These are phyloP conservation scores for Limonium bicolor DNA, from an alignment of 148 eudicot species.

Conservation along the genomic window DNA sequence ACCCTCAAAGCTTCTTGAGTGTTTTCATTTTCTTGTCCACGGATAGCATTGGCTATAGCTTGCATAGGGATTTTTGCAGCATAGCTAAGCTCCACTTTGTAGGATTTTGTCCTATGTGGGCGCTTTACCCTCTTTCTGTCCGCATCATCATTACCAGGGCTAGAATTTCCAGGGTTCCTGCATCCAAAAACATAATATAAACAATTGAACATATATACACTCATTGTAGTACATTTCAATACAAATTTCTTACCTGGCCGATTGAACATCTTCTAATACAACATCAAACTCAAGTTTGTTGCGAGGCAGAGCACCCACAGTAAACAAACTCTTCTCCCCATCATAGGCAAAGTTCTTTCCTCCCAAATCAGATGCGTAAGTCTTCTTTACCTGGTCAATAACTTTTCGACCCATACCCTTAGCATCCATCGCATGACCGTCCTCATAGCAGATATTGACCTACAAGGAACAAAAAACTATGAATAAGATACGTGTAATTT, in stretches of 20 bases:
- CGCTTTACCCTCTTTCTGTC: constrained; percentile 59
- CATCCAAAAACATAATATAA: not conserved
- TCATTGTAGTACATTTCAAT: not conserved
- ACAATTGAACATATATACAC: not conserved
- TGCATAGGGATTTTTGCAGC: constrained; percentile 97
- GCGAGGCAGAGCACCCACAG: constrained; percentile 76
- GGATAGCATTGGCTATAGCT: constrained; percentile 69
- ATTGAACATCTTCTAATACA: constrained; percentile 57
- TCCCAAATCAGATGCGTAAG: constrained; percentile 62
- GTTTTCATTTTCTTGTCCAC: constrained; percentile 82
- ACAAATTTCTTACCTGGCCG: constrained; percentile 35
- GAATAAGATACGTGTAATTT: not conserved
- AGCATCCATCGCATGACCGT: constrained; percentile 77
- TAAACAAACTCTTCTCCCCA: constrained; percentile 90
- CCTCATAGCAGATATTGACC: constrained; percentile 82
- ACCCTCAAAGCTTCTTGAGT: constrained; percentile 79
- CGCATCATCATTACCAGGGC: constrained; percentile 35
- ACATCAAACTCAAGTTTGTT: constrained; percentile 77
- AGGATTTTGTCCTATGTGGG: constrained; percentile 56
- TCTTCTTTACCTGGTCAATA: constrained; percentile 61
- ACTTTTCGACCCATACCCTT: constrained; percentile 77
- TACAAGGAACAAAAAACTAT: constrained; percentile 6
- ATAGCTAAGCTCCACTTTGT: constrained; percentile 77
- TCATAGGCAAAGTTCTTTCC: constrained; percentile 90
- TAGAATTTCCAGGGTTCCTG: constrained; percentile 47